Percentiles rank a stretch among this genome's conserved stretches.
Evolutionary conservation across 495 filamentous ascomycete genomes (phyloP).

Genomic region (Daldinia caldariorum): DNA sequence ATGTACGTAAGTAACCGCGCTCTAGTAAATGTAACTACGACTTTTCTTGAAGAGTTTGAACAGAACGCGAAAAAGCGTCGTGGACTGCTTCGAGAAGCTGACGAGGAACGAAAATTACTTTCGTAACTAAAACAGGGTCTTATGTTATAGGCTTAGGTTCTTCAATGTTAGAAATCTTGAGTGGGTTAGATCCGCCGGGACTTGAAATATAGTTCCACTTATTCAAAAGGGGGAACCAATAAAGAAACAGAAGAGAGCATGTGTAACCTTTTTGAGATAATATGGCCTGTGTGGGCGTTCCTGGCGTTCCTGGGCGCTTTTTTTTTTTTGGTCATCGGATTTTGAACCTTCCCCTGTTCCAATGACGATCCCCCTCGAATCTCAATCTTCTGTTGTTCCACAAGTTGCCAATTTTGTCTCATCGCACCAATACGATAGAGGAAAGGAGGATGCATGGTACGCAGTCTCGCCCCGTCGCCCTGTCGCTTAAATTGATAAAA

Average conservation of each 20-base stretch:
- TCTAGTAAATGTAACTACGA: background rate
- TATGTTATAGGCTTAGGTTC: background rate
- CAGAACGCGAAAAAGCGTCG: background rate
- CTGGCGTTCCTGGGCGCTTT: slow-evolving; percentile 1
- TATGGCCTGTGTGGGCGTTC: slow-evolving; percentile 10
- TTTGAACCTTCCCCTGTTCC: slow-evolving; percentile 22
- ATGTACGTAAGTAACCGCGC: slow-evolving; percentile 1
- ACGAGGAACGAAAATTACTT: background rate
- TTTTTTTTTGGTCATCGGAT: background rate
- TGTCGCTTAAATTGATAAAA: slow-evolving; percentile 7
- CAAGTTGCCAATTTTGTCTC: slow-evolving; percentile 19
- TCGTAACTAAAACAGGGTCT: background rate
- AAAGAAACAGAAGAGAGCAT: slow-evolving; percentile 9
- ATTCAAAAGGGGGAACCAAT: background rate
- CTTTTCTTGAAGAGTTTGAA: background rate
- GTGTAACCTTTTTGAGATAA: background rate
- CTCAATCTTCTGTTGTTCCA: slow-evolving; percentile 32
- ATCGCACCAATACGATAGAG: slow-evolving; percentile 18
- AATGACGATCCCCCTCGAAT: slow-evolving; percentile 11
- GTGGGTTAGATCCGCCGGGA: background rate
- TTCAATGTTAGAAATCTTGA: background rate
- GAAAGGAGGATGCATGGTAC: slow-evolving; percentile 11
- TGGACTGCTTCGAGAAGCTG: background rate
- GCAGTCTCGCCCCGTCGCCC: background rate
- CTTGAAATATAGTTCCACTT: background rate